phyloP scores from a whole-genome alignment of 805 yeast genomes.

The Ascoidea asiatica region DNA sequence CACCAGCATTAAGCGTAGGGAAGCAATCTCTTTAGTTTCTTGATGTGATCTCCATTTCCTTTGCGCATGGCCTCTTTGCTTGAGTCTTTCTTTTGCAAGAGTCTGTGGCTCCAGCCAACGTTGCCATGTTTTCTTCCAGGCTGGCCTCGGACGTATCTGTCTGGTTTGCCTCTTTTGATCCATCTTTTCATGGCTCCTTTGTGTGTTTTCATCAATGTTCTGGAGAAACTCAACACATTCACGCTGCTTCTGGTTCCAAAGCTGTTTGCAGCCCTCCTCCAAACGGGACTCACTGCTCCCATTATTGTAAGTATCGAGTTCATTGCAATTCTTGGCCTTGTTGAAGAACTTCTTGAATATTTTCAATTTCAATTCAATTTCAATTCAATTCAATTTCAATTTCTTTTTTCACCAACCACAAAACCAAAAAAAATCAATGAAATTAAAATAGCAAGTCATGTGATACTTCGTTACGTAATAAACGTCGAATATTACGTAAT shows the following conservation, averaged over 20 bases:
- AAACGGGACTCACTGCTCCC: background rate
- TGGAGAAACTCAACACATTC: conserved; percentile 1
- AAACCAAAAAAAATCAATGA: too few species aligned
- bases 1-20: conserved; percentile 26
- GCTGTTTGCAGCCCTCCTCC: background rate
- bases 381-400: too few species aligned
- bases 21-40: conserved; percentile 42
- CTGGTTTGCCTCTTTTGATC: conserved; percentile 58
- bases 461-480: too few species aligned
- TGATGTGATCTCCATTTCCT: conserved; percentile 40
- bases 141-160: conserved; percentile 46
- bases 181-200: conserved; percentile 83
- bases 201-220: conserved; percentile 50
- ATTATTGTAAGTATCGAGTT: background rate
- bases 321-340: conserved; percentile 2
- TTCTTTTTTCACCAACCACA: too few species aligned
- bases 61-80: conserved; percentile 36
- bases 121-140: conserved; percentile 91
- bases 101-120: conserved; percentile 67
- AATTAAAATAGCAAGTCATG: too few species aligned
- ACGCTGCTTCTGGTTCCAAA: background rate
- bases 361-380: too few species aligned
- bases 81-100: conserved; percentile 45
- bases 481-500: too few species aligned
- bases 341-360: too few species aligned